phyloP scores from a whole-genome alignment of 768 basidiomycete species.

The Heimioporus sp. region DNA sequence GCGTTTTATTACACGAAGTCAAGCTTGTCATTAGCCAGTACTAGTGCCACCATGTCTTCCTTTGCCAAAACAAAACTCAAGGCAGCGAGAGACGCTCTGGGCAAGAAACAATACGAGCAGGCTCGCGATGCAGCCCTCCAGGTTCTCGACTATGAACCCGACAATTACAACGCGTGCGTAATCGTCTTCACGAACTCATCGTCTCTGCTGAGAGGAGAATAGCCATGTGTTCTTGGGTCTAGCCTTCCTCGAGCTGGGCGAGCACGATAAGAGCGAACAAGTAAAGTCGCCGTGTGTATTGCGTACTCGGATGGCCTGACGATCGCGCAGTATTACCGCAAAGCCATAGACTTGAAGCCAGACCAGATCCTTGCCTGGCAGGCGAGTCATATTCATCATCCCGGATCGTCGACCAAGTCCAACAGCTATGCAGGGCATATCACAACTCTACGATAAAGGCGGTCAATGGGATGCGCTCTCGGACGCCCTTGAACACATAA shows the following conservation, averaged over 20 bases:
- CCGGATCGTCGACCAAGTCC: conserved; percentile 10
- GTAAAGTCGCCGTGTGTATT: conserved; percentile 45
- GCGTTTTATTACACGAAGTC: no score
- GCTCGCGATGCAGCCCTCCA: conserved; percentile 68
- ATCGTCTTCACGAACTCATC: not conserved
- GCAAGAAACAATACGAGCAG: conserved; percentile 67
- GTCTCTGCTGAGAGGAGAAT: conserved; percentile 6
- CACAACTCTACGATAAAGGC: conserved; percentile 66
- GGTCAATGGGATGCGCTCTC: conserved; percentile 57
- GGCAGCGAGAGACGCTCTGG: conserved; percentile 69
- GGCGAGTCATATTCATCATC: conserved; percentile 39
- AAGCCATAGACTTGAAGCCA: conserved; percentile 69
- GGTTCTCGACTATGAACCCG: conserved; percentile 71
- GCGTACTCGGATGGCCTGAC: conserved; percentile 15
- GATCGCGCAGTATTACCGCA: conserved; percentile 63
- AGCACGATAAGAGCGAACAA: conserved; percentile 77
- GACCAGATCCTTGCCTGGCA: conserved; percentile 82
- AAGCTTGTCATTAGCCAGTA: not conserved
- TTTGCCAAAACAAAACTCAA: conserved; percentile 77
- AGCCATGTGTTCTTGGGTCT: conserved; percentile 88
- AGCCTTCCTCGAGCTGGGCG: conserved; percentile 71
- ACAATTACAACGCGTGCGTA: conserved; percentile 86
- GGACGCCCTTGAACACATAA: conserved; percentile 52
- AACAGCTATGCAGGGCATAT: conserved; percentile 54
- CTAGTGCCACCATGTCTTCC: conserved; percentile 25